Evolutionary conservation across 306 rosid genomes (phyloP), one percentile per base, ranked within the genome.

Genomic region (Fragaria iinumae): DNA sequence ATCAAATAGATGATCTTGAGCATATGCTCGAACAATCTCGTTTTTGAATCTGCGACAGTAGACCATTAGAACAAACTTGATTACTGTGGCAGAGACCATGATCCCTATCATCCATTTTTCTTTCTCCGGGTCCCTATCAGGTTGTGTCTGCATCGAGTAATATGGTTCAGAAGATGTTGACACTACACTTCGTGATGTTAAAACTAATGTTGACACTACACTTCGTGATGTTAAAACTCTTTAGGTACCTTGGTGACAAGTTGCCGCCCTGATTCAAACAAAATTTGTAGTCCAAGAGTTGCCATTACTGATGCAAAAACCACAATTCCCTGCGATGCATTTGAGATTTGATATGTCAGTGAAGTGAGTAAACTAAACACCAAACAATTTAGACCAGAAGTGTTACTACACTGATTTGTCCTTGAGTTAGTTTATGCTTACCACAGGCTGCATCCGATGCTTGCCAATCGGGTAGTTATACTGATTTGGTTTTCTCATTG

Each of bases 371-470:
- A 4, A 27, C 21, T 8, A 8, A 11, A 50, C 32, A 71, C 43
- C 39, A 47, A 59, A 23, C 6, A 65, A 36, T 34, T 16, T 0
- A 11, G n/a, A 32, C 11, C 71, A 39, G 8, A 38, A 67, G 32
- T 38, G 17, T 39, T 39, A 4, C 21, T 67, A 67, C 32, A 67
- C 32, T 53, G 17, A 71, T 49, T 43, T 32, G 1, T 11, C 43
- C 29, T 71, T 6, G 6, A 10, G 11, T 36, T 39, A 4, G 50
- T n/a, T 41, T 21, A 2, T 44, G 49, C 43, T 43, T 90, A 86
- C 97, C 91, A 95, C 98, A 32, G 98, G 97, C 59, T 95, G 98
- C 98, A 95, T 95, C 45, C 97, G 78, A 70, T 87, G 84, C 87
- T 92, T 92, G 77, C 98, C 98, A 76, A 95, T 85, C 3, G 98